Evolutionary conservation across 306 rosid species (phyloP).

Genomic region (Prunus padus): DNA sequence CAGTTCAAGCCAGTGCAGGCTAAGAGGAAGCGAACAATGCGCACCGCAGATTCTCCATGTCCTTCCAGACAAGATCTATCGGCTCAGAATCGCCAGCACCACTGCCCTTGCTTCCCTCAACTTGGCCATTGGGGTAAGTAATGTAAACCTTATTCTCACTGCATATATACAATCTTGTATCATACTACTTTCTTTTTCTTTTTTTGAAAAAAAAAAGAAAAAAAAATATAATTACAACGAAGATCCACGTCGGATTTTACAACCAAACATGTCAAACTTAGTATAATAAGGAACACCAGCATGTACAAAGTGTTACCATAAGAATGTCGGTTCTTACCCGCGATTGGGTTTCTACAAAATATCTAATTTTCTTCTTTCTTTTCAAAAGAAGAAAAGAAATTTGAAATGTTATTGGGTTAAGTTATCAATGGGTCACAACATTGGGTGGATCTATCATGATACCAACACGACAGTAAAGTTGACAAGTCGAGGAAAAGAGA

Average conservation of each 20-base stretch:
- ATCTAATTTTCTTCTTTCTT: background rate
- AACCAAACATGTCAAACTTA: fast-evolving
- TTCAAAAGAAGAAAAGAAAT: fast-evolving
- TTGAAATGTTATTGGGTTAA: background rate
- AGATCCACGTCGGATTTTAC: too few species aligned
- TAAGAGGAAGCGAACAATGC: conserved; percentile 62
- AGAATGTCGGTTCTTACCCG: too few species aligned
- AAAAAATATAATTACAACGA: too few species aligned
- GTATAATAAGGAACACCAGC: too few species aligned
- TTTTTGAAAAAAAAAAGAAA: too few species aligned
- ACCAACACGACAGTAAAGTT: background rate
- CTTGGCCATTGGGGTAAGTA: conserved; percentile 67
- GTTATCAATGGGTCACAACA: background rate
- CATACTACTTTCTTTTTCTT: too few species aligned
- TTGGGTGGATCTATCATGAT: background rate
- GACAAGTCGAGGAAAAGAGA: background rate
- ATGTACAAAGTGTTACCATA: too few species aligned
- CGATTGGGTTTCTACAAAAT: too few species aligned
- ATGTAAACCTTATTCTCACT: background rate
- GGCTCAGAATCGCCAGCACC: conserved; percentile 69
- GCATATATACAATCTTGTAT: background rate
- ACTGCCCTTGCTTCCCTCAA: conserved; percentile 80
- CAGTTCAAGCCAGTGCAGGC: conserved; percentile 24
- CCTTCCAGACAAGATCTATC: conserved; percentile 56
- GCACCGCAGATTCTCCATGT: conserved; percentile 66